Percentiles rank a stretch among this genome's conserved stretches.
These are phyloP conservation scores for Quercus robur DNA, from an alignment of 306 rosid genomes.

Conservation along the genomic window DNA sequence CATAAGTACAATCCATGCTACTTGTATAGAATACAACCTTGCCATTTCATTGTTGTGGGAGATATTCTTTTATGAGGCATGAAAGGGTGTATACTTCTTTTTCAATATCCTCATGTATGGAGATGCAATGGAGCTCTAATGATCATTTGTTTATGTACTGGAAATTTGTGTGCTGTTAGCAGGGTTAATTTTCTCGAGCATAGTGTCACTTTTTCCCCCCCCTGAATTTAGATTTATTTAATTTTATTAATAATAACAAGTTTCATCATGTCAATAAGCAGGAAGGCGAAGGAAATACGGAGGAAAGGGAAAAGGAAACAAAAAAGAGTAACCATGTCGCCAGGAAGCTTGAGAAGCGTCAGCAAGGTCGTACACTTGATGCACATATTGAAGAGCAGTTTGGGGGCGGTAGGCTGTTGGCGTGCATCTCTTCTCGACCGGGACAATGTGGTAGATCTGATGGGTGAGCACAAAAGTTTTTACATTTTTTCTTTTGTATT, in stretches of 20 bases:
- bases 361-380: conserved; percentile 29
- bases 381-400: conserved; percentile 41
- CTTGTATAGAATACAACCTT: neutral
- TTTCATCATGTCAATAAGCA: neutral
- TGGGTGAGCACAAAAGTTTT: conserved; percentile 20
- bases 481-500: neutral
- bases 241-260: neutral
- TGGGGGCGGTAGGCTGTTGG: conserved; percentile 38
- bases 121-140: neutral
- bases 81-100: neutral
- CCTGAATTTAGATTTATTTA: neutral
- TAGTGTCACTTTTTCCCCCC: neutral
- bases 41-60: neutral
- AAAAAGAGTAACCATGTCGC: conserved; percentile 34
- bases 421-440: conserved; percentile 43
- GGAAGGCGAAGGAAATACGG: conserved; percentile 37
- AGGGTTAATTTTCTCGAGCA: neutral
- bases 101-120: neutral
- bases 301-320: conserved; percentile 34
- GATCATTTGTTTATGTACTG: neutral
- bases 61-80: neutral
- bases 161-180: neutral
- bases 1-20: neutral
- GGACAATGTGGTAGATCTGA: conserved; percentile 51
- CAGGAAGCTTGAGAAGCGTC: conserved; percentile 47